phyloP scores from a whole-genome alignment of 164 flowering plant species.

The Chimonanthus praecox region DNA sequence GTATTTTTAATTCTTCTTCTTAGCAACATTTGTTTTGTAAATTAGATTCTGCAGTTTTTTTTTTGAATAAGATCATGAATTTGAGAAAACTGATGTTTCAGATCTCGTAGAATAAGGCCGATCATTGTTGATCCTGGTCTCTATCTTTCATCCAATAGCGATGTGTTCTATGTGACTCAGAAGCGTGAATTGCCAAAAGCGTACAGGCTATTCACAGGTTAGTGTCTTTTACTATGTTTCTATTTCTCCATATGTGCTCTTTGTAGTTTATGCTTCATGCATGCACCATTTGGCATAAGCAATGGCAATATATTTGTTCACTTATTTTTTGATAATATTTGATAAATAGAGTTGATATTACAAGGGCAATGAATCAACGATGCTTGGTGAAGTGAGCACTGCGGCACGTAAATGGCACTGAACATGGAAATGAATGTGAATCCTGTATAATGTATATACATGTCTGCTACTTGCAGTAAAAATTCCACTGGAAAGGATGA shows the following conservation, averaged over 20 bases:
- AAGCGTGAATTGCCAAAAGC: constrained; percentile 75
- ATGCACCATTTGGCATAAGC: too few species aligned
- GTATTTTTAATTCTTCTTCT: neutral
- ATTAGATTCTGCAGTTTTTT: neutral
- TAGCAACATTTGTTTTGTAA: too few species aligned
- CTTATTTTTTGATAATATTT: too few species aligned
- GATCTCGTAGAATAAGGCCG: constrained; percentile 58
- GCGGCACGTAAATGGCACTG: neutral
- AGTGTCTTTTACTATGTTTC: constrained; percentile 4
- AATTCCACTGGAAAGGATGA: too few species aligned
- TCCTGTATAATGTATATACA: neutral
- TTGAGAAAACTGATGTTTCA: constrained; percentile 19
- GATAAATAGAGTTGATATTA: neutral
- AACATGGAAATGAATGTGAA: neutral
- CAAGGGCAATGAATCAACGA: too few species aligned
- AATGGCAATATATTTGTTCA: too few species aligned
- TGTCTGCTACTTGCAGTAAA: too few species aligned
- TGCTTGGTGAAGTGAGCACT: neutral
- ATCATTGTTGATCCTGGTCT: constrained; percentile 87
- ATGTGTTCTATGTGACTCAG: constrained; percentile 66
- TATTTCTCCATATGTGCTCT: neutral
- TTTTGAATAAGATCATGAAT: neutral
- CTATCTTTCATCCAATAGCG: constrained; percentile 51
- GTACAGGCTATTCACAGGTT: constrained; percentile 74
- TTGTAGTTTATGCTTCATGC: neutral